Conservation (phyloP, 805 yeast species). For the Kodamaea kakaduensis region DNA sequence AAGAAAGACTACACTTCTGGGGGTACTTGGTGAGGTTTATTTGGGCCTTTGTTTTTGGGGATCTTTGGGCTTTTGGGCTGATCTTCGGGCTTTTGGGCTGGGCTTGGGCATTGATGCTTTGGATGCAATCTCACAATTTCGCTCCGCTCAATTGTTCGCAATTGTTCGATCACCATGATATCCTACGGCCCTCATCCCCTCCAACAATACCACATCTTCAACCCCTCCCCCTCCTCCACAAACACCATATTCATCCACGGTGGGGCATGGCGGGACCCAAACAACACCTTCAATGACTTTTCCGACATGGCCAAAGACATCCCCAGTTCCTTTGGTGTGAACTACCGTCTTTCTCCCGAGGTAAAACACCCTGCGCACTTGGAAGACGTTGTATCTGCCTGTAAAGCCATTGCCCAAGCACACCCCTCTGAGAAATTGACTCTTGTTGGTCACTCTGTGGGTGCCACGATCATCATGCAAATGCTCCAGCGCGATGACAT, state of each 20-base stretch:
- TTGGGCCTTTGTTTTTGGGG: too few species aligned
- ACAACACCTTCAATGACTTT: conserved; percentile 57
- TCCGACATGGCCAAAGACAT: conserved; percentile 23
- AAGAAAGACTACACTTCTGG: too few species aligned
- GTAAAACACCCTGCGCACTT: conserved; percentile 60
- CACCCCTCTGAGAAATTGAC: conserved; percentile 14
- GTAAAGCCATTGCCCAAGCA: conserved; percentile 26
- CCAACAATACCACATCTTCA: conserved; percentile 28
- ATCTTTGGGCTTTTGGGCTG: too few species aligned
- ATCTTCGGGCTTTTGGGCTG: not conserved
- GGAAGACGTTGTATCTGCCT: conserved; percentile 48
- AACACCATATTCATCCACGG: conserved; percentile 70
- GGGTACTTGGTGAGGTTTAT: too few species aligned
- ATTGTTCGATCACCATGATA: not conserved
- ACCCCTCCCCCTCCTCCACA: conserved; percentile 9
- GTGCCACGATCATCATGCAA: conserved; percentile 65
- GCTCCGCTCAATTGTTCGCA: too few species aligned
- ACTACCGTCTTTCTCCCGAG: conserved; percentile 66
- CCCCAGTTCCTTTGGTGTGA: conserved; percentile 34
- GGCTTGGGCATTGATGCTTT: not conserved
- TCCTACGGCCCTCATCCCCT: conserved; percentile 32
- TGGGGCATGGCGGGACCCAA: conserved; percentile 82
- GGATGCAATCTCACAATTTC: not conserved
- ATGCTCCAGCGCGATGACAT: conserved; percentile 24
- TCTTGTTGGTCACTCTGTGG: conserved; percentile 74